Percentiles rank a stretch among this genome's conserved stretches.
Conservation (phyloP, 257 asterid species). For the Paraleonurus japonicus region DNA sequence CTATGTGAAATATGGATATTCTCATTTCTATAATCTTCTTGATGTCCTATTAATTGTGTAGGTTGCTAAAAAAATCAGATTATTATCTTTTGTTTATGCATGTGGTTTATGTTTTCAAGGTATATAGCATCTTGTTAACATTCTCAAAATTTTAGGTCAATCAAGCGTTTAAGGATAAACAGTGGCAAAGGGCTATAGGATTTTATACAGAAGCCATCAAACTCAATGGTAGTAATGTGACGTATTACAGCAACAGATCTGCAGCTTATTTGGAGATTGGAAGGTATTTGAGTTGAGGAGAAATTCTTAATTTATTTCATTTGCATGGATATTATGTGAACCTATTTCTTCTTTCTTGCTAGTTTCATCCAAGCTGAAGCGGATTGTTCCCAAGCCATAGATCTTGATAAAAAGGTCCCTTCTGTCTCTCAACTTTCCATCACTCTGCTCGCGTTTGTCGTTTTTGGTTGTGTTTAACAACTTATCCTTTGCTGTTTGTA, state of each 20-base stretch:
- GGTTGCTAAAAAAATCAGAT: constrained; percentile 10
- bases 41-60: constrained; percentile 1
- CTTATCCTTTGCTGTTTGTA: not conserved
- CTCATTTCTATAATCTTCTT: constrained; percentile 1
- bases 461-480: not conserved
- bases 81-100: constrained; percentile 12
- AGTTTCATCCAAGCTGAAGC: constrained; percentile 85
- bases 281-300: constrained; percentile 46
- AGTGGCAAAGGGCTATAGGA: constrained; percentile 86
- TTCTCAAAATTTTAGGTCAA: constrained; percentile 54
- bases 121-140: constrained; percentile 7
- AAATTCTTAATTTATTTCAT: not conserved
- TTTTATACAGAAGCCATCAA: constrained; percentile 92
- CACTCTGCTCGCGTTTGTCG: not conserved
- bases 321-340: constrained; percentile 6
- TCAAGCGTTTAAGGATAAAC: constrained; percentile 89
- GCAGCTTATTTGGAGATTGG: constrained; percentile 84
- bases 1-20: not conserved
- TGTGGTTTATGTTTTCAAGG: not conserved
- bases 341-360: constrained; percentile 19
- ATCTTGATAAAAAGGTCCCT: constrained; percentile 80
- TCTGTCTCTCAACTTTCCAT: constrained; percentile 16
- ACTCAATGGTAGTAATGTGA: constrained; percentile 73
- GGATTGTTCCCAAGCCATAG: constrained; percentile 86
- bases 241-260: constrained; percentile 89